Evolutionary conservation across 2,329 filamentous ascomycete genomes (phyloP).

Genomic region (Nannizziopsis arthrosporioides): DNA sequence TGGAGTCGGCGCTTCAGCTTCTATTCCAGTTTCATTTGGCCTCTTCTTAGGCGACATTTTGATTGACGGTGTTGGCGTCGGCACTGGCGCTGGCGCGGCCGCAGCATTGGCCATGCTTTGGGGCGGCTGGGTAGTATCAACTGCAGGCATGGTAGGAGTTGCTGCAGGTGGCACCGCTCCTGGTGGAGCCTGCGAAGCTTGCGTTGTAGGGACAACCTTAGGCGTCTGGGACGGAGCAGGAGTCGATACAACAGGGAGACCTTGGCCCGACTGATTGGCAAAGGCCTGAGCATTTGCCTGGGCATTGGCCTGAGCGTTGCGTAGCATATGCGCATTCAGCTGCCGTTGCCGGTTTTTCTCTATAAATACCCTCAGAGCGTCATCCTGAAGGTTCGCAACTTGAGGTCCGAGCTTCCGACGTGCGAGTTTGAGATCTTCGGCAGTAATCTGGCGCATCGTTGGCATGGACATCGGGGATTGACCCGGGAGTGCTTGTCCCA

Average conservation of each 20-base stretch:
- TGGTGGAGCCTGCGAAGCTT: conserved; percentile 16
- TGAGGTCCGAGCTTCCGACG: conserved; percentile 28
- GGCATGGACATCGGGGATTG: conserved; percentile 24
- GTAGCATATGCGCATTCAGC: conserved; percentile 21
- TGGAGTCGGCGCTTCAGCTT: conserved; percentile 26
- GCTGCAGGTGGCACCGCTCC: conserved; percentile 18
- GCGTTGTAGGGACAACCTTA: conserved; percentile 15
- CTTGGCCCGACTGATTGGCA: conserved; percentile 19
- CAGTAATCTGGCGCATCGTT: conserved; percentile 26
- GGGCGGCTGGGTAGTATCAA: not conserved
- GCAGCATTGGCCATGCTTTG: conserved; percentile 18
- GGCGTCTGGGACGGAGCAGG: conserved; percentile 16
- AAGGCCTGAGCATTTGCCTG: conserved; percentile 17
- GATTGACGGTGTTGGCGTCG: too few relatives aligned
- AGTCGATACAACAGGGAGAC: conserved; percentile 19
- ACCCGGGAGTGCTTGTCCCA: conserved; percentile 12
- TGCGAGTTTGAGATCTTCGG: conserved; percentile 28
- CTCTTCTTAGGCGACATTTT: conserved; percentile 34
- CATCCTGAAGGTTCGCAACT: conserved; percentile 29
- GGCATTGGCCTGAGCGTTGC: conserved; percentile 16
- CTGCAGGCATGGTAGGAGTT: conserved; percentile 15
- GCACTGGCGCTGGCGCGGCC: conserved; percentile 18
- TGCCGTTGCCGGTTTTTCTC: conserved; percentile 28
- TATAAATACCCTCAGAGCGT: conserved; percentile 32
- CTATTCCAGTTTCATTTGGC: conserved; percentile 36